A percentile compares a stretch with the other conserved stretches of the same genome.
phyloP scores from a whole-genome alignment of 1,284 basidiomycete species.

The Melampsora larici-populina region DNA sequence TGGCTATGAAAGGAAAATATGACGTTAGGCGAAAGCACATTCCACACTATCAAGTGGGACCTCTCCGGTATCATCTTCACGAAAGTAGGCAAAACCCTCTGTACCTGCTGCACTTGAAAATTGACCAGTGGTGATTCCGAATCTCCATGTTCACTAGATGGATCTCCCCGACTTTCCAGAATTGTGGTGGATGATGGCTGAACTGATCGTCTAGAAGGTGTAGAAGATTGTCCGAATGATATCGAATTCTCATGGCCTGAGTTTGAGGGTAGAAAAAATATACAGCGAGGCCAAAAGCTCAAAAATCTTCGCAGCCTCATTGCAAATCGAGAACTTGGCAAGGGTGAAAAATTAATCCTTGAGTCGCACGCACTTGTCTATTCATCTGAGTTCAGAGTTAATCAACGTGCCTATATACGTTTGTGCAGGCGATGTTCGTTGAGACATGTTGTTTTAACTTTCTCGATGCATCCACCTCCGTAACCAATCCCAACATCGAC shows the following conservation, averaged over 20 bases:
- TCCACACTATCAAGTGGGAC: not conserved
- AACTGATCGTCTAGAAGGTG: not conserved
- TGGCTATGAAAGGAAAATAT: conserved; percentile 1
- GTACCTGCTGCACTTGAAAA: conserved; percentile 1
- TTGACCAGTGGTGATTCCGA: not conserved
- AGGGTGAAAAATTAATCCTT: no score
- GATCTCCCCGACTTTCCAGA: not conserved
- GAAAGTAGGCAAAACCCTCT: not conserved
- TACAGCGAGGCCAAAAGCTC: not conserved
- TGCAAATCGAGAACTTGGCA: no score
- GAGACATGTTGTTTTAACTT: no score
- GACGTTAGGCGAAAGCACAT: not conserved
- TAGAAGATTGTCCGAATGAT: not conserved
- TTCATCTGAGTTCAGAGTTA: no score
- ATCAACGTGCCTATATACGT: no score
- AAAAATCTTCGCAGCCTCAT: not conserved
- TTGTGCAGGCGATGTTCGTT: no score
- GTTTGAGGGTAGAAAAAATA: not conserved
- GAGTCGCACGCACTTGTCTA: no score
- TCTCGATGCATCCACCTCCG: no score
- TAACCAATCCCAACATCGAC: no score
- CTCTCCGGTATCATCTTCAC: not conserved
- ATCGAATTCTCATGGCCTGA: not conserved
- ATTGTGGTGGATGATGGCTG: not conserved
- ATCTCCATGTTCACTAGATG: not conserved